Base-by-base conservation (phyloP, 2,329 filamentous ascomycete genomes). In the Ceratocystis ficicola region DNA sequence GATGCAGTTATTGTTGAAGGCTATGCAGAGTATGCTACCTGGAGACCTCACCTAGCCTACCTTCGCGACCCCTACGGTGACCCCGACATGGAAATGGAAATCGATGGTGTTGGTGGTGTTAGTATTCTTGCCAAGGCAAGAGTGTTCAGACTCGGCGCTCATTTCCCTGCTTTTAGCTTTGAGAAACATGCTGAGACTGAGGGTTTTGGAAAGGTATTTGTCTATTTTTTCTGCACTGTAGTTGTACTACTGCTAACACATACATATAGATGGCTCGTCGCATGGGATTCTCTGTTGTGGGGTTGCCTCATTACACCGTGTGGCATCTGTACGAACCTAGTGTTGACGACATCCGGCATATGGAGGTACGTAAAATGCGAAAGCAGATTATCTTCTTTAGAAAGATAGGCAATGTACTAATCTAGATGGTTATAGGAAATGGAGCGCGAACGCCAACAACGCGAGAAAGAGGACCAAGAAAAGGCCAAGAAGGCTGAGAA, bases 271-370 rank as follows among this genome's bases (percentile, higher is more conserved):
- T 99, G 94, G 90, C 94, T 17, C 94, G 90, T 75, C 87, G 90
- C 68, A 97, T 99, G 94, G 82, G 88, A 68, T 97, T 90, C 73
- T 96, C 92, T 0, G 94, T 99, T 20, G 88, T 99, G 67, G 94
- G 94, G 41, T 81, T 99, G 60, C 94, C 94, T 5, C 94, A 99
- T 74, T 99, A 99, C 76, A 96, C 91, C 0, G 96, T 99, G 70
- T 99, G 94, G 94, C 94, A 99, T 86, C 81, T 99, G 72, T 99
- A 99, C 78, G 94, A 99, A 76, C 94, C 94, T n/a, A 96, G 90
- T 72, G 89, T 96, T 17, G 94, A 99, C 72, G 94, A 99, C 72
- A 89, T 97, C 69, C 86, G 89, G 68, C 94, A 97, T 73, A 99
- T 99, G 94, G 93, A 92, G 79, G 85, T 86, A 75, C 12, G 63